These are phyloP conservation scores for Phialophora tarda DNA, from an alignment of 2,329 filamentous ascomycete species.

Conservation along the genomic window DNA sequence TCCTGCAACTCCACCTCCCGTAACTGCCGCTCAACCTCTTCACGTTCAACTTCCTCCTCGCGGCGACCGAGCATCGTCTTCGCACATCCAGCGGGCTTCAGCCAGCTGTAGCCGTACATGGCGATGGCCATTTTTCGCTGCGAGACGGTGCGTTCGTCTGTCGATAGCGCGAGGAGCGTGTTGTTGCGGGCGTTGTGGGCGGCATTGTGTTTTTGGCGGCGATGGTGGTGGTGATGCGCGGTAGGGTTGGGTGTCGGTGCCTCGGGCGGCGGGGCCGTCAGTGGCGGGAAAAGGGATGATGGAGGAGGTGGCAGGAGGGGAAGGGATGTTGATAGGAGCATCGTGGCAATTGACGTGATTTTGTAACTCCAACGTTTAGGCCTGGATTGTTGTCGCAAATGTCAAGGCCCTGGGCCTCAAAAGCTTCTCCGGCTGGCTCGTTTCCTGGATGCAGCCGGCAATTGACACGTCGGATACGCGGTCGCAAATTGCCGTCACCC, in stretches of 20 bases:
- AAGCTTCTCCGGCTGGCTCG: background rate
- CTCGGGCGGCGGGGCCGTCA: slow-evolving; percentile 22
- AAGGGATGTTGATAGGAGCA: slow-evolving; percentile 32
- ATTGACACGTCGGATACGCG: background rate
- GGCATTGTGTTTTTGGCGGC: slow-evolving; percentile 31
- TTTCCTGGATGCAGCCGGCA: background rate
- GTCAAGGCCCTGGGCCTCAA: background rate
- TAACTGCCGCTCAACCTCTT: slow-evolving; percentile 79
- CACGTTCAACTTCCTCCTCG: slow-evolving; percentile 85
- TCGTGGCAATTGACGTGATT: slow-evolving; percentile 7
- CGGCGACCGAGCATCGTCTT: slow-evolving; percentile 91
- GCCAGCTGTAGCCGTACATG: slow-evolving; percentile 87
- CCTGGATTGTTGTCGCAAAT: background rate
- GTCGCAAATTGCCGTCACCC: background rate
- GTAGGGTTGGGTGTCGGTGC: background rate
- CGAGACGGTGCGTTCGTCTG: slow-evolving; percentile 78
- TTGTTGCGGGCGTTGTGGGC: slow-evolving; percentile 51
- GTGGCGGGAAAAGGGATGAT: slow-evolving; percentile 35
- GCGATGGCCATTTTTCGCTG: slow-evolving; percentile 80
- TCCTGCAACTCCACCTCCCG: slow-evolving; percentile 75
- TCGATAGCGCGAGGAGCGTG: slow-evolving; percentile 68
- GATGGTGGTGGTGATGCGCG: slow-evolving; percentile 16
- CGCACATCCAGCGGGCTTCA: slow-evolving; percentile 81
- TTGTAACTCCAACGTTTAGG: background rate
- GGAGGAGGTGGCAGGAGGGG: slow-evolving; percentile 35